Conservation (phyloP, 306 rosid genomes). For the Astragalus membranaceus region DNA sequence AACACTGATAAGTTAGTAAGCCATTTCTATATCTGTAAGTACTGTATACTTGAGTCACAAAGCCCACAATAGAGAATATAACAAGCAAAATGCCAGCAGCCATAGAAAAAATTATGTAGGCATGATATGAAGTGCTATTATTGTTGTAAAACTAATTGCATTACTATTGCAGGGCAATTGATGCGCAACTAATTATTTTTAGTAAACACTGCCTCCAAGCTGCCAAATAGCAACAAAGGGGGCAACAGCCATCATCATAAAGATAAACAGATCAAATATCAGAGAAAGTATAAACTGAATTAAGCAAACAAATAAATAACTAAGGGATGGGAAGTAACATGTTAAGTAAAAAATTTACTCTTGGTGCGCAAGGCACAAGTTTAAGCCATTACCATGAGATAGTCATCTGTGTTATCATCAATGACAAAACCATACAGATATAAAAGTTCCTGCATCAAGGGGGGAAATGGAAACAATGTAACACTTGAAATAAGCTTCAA, state of each 20-base stretch:
- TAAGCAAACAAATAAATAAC: not conserved
- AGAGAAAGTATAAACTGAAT: not conserved
- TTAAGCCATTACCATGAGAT: constrained; percentile 75
- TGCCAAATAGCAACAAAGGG: not conserved
- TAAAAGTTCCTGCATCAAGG: constrained; percentile 77
- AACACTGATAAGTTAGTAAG: not conserved
- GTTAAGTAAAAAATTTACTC: not conserved
- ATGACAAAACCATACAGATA: constrained; percentile 83
- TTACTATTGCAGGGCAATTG: not conserved
- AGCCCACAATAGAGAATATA: not conserved
- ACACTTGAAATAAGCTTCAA: constrained; percentile 12
- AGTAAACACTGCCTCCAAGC: not conserved
- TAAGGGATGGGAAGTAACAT: not conserved
- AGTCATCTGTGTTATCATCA: constrained; percentile 81
- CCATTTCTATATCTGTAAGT: not conserved
- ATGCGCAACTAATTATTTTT: too few species aligned
- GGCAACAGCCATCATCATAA: not conserved
- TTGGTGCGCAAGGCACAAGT: constrained; percentile 2
- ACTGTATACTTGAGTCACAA: not conserved
- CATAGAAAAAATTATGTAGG: not conserved
- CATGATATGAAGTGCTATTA: not conserved
- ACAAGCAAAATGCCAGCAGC: not conserved
- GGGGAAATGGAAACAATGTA: constrained; percentile 11
- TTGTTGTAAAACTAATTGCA: constrained; percentile 1
- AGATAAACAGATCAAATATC: not conserved